Percentiles rank a stretch among this genome's conserved stretches.
These are phyloP conservation scores for Aspergillus cristatus DNA, from an alignment of 495 filamentous ascomycete species.

Conservation along the genomic window DNA sequence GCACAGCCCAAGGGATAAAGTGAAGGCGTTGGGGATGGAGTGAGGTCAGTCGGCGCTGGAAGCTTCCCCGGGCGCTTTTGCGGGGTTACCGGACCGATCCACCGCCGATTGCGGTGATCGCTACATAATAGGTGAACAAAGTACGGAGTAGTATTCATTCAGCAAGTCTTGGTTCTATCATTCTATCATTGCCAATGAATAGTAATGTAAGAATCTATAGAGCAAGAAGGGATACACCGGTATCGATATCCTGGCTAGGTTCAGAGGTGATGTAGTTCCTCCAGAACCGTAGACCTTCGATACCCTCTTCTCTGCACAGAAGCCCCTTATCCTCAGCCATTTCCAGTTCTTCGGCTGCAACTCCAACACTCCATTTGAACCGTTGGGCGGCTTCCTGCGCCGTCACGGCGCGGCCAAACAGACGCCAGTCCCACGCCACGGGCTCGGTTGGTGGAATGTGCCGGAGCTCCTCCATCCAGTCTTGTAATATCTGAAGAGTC, in stretches of 20 bases:
- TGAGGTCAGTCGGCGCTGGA: too few species aligned
- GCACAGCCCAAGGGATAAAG: too few species aligned
- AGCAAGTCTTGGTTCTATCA: too few species aligned
- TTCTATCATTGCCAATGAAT: too few species aligned
- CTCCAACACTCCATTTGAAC: slow-evolving; percentile 98
- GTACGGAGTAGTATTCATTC: too few species aligned
- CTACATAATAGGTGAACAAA: too few species aligned
- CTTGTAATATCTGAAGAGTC: slow-evolving; percentile 64
- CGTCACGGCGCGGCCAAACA: slow-evolving; percentile 76
- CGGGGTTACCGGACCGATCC: too few species aligned
- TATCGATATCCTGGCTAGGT: not conserved
- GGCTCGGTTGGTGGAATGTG: slow-evolving; percentile 52
- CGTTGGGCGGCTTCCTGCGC: slow-evolving; percentile 80
- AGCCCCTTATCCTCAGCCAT: slow-evolving; percentile 89
- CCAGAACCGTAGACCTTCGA: slow-evolving; percentile 79
- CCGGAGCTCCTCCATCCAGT: slow-evolving; percentile 70
- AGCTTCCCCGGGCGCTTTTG: too few species aligned
- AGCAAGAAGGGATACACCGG: slow-evolving; percentile 6
- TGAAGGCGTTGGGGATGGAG: too few species aligned
- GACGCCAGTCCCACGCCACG: slow-evolving; percentile 62
- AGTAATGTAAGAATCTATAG: not conserved
- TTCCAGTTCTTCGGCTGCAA: slow-evolving; percentile 88
- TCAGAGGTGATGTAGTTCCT: slow-evolving; percentile 47
- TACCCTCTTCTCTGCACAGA: slow-evolving; percentile 72
- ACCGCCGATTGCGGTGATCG: too few species aligned